Conservation (phyloP, 805 yeast species). For the Saturnispora halmiae region DNA sequence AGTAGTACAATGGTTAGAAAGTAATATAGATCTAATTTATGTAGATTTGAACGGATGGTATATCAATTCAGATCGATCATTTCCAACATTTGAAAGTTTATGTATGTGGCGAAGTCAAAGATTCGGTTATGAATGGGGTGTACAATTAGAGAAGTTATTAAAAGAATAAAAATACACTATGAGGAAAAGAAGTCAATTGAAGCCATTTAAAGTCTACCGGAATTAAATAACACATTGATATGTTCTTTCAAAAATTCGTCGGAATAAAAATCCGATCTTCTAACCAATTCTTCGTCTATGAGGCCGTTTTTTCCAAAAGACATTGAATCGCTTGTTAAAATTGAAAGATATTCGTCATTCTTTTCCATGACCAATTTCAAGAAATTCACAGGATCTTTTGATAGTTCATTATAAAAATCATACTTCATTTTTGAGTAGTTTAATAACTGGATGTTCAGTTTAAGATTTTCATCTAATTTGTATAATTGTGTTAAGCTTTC, state of each 20-base stretch:
- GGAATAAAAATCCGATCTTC: conserved; percentile 74
- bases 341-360: conserved; percentile 76
- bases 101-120: conserved; percentile 14
- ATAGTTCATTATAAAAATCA: conserved; percentile 65
- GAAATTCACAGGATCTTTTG: conserved; percentile 70
- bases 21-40: neutral
- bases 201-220: conserved; percentile 33
- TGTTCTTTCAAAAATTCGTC: conserved; percentile 74
- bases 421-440: conserved; percentile 56
- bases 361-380: conserved; percentile 66
- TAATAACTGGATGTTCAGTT: conserved; percentile 43
- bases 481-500: conserved; percentile 32
- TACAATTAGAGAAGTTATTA: conserved; percentile 9
- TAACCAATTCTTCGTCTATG: conserved; percentile 73
- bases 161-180: conserved; percentile 6
- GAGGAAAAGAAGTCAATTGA: no score
- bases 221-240: conserved; percentile 61
- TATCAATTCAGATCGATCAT: neutral
- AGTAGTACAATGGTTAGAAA: conserved; percentile 3
- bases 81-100: conserved; percentile 27
- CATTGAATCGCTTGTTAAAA: conserved; percentile 66
- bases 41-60: conserved; percentile 26
- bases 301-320: conserved; percentile 27
- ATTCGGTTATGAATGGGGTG: conserved; percentile 18
- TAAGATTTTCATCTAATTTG: conserved; percentile 29